Conservation (phyloP, 1,139 yeast genomes). For the Meyerozyma elateridarum region DNA sequence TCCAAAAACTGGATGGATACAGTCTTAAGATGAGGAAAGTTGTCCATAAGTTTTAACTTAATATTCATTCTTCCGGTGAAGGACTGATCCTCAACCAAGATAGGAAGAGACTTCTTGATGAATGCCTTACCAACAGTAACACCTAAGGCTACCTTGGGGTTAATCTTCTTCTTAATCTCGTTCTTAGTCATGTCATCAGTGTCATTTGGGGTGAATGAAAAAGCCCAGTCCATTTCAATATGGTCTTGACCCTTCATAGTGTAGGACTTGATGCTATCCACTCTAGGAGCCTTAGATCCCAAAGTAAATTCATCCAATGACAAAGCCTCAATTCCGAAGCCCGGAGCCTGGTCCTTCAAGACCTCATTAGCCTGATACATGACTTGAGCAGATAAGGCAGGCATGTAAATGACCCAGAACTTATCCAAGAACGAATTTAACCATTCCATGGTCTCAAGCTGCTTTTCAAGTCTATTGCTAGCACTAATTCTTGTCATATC, state of each 20-base stretch:
- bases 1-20: conserved; percentile 71
- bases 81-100: conserved; percentile 74
- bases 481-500: conserved; percentile 63
- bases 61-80: conserved; percentile 69
- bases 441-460: conserved; percentile 76
- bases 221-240: conserved; percentile 80
- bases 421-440: conserved; percentile 68
- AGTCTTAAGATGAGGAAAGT: conserved; percentile 69
- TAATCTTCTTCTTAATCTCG: conserved; percentile 63
- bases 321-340: conserved; percentile 71
- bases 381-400: conserved; percentile 74
- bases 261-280: conserved; percentile 65
- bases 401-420: conserved; percentile 86
- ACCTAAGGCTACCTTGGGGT: conserved; percentile 76
- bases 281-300: conserved; percentile 75
- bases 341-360: conserved; percentile 70
- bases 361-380: conserved; percentile 61
- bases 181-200: conserved; percentile 77
- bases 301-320: conserved; percentile 71
- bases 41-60: conserved; percentile 54
- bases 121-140: conserved; percentile 76
- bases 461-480: conserved; percentile 54
- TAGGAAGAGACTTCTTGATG: conserved; percentile 68
- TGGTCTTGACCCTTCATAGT: conserved; percentile 61
- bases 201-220: conserved; percentile 75